Evolutionary conservation across 495 filamentous ascomycete genomes (phyloP), one percentile per base, ranked within the genome.

Genomic region (Annulohypoxylon bovei): DNA sequence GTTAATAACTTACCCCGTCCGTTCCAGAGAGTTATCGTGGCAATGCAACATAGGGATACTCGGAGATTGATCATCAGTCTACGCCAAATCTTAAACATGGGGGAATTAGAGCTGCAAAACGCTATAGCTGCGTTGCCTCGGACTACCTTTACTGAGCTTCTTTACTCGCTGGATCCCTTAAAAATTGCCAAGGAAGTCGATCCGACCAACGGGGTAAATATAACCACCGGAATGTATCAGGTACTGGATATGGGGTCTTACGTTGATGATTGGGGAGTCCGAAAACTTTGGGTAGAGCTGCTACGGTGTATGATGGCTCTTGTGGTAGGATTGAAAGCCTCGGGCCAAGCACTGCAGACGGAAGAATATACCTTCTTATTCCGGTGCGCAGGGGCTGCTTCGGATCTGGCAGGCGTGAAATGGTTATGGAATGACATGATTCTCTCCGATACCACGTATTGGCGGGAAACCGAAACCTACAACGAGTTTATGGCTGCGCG

Each of bases 71-170:
- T 77, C 40, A 66, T 58, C 18, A 37, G 59, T 30, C 42, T 77
- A 16, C 4, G 30, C 9, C 33, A 37, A 28, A 67, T 77, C 44
- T 23, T 40, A 20, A 11, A 16, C 3, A 73, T 75, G 72, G 3
- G 27, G 2, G 52, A 44, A 3, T 8, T 27, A 1, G 67, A 71
- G 1, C 23, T 71, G 11, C 65, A 67, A 6, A 32, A 74, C 7
- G 58, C 58, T 23, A 18, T 70, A 14, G 57, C 42, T 23, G 33
- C 28, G 0, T 52, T 82, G 4, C 79, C 80, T 1, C 64, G 70
- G 28, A 74, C 75, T 3, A 76, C 74, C 2, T 78, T 82, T 59
- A 81, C 78, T 11, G 79, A 81, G 32, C 68, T 82, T 2, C 62
- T 82, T 33, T 73, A 77, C 6, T 71, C 68, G 9, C 52, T 82